phyloP scores from a whole-genome alignment of 2,329 filamentous ascomycete species.

The Neocucurbitaria cava region DNA sequence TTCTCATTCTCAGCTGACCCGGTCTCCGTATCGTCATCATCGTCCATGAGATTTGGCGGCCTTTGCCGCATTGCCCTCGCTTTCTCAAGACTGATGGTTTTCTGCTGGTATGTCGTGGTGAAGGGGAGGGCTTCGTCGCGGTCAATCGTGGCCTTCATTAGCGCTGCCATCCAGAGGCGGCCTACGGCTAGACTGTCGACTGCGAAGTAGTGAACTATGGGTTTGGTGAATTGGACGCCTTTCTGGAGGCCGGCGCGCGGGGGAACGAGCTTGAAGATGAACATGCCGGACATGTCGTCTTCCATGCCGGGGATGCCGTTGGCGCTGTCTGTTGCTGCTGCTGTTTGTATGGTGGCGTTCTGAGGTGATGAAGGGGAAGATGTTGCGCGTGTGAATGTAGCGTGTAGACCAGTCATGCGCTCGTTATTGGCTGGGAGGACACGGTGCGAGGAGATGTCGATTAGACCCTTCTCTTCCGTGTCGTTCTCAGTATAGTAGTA shows the following conservation, averaged over 20 bases:
- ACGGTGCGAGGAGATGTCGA: constrained; percentile 96
- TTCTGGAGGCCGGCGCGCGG: constrained; percentile 85
- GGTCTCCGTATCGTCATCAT: constrained; percentile 48
- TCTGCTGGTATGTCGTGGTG: constrained; percentile 93
- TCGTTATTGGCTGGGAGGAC: constrained; percentile 96
- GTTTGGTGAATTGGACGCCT: constrained; percentile 96
- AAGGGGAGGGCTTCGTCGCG: constrained; percentile 79
- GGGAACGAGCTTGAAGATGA: constrained; percentile 97
- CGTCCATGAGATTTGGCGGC: constrained; percentile 83
- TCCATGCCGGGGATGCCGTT: constrained; percentile 37
- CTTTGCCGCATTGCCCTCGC: constrained; percentile 87
- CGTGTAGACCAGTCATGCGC: constrained; percentile 86
- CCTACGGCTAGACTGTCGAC: constrained; percentile 89
- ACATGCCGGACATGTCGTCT: constrained; percentile 69
- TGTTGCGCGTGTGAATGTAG: constrained; percentile 87
- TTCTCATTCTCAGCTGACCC: constrained; percentile 33
- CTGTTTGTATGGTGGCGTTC: constrained; percentile 48
- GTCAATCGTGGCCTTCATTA: constrained; percentile 99
- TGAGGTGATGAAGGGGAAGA: constrained; percentile 67
- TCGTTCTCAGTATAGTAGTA: constrained; percentile 98
- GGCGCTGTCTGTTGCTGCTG: constrained; percentile 47
- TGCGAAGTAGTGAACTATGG: constrained; percentile 96
- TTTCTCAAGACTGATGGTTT: constrained; percentile 91
- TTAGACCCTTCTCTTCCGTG: constrained; percentile 90
- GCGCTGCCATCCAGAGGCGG: constrained; percentile 94